Conservation (phyloP, 2,329 filamentous ascomycete species). For the Epichloe coenophiala region DNA sequence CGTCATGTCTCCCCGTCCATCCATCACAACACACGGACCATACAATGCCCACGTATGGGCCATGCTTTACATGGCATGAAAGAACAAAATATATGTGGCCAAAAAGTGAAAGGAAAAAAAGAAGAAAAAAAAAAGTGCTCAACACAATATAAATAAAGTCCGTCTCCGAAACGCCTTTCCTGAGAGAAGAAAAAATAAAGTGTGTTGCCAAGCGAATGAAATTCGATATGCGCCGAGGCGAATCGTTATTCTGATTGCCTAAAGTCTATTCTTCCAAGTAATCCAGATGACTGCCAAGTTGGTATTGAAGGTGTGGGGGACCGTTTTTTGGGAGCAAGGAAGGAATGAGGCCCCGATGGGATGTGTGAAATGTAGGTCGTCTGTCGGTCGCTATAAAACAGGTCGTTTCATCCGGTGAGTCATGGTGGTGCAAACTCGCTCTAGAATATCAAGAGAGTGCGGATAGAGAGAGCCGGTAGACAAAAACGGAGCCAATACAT, state of each 20-base stretch:
- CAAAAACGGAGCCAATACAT: background rate
- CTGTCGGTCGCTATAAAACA: slow-evolving; percentile 1
- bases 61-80: slow-evolving; percentile 1
- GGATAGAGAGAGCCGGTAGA: background rate
- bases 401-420: background rate
- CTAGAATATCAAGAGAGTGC: background rate
- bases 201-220: background rate
- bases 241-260: background rate
- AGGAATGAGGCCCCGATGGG: background rate
- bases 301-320: background rate
- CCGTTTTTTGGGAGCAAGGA: background rate
- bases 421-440: background rate
- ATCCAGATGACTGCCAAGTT: background rate
- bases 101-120: background rate
- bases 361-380: background rate
- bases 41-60: background rate
- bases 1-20: background rate
- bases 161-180: slow-evolving; percentile 5
- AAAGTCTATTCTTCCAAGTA: background rate
- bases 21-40: background rate
- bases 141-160: background rate
- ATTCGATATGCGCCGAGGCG: slow-evolving; percentile 1
- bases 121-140: background rate
- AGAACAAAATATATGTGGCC: background rate
- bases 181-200: background rate